Evolutionary conservation across 2,329 filamentous ascomycete species (phyloP).

Genomic region (Alternaria sp.): DNA sequence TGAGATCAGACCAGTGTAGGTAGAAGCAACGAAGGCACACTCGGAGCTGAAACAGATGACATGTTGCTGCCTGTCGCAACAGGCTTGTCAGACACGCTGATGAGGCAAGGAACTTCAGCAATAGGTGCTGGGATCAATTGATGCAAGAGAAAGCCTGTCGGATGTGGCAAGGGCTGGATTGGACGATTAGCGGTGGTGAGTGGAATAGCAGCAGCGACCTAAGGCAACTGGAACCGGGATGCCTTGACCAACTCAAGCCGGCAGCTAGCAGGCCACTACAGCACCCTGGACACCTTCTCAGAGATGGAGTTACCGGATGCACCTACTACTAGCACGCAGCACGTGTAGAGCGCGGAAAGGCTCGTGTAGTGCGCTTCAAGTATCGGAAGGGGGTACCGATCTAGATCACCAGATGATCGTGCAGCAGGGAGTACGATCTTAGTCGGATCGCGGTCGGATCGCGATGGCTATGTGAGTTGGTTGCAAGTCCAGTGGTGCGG

Average conservation of each 20-base stretch:
- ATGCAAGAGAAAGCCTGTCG: constrained; percentile 13
- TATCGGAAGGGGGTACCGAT: neutral
- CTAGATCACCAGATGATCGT: constrained; percentile 7
- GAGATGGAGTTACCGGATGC: neutral
- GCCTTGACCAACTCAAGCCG: constrained; percentile 8
- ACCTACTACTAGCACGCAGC: neutral
- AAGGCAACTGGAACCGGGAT: constrained; percentile 16
- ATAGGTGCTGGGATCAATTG: constrained; percentile 15
- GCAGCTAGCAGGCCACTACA: neutral
- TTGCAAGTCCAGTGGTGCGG: neutral
- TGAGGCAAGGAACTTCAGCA: constrained; percentile 10
- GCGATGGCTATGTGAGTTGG: neutral
- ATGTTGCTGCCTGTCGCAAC: constrained; percentile 25
- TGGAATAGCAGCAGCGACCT: constrained; percentile 15
- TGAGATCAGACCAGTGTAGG: constrained; percentile 12
- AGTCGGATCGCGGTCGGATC: neutral
- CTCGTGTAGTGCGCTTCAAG: neutral
- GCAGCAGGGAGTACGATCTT: constrained; percentile 3
- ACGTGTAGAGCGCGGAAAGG: neutral
- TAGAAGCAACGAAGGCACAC: constrained; percentile 10
- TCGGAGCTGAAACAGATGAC: constrained; percentile 12
- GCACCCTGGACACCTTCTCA: neutral
- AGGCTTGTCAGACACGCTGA: constrained; percentile 17
- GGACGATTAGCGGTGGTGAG: constrained; percentile 9
- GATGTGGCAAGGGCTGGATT: constrained; percentile 17